Percentiles rank a stretch among this genome's conserved stretches.
These are phyloP conservation scores for Trametes pubescens DNA, from an alignment of 1,284 basidiomycete genomes.

Conservation along the genomic window DNA sequence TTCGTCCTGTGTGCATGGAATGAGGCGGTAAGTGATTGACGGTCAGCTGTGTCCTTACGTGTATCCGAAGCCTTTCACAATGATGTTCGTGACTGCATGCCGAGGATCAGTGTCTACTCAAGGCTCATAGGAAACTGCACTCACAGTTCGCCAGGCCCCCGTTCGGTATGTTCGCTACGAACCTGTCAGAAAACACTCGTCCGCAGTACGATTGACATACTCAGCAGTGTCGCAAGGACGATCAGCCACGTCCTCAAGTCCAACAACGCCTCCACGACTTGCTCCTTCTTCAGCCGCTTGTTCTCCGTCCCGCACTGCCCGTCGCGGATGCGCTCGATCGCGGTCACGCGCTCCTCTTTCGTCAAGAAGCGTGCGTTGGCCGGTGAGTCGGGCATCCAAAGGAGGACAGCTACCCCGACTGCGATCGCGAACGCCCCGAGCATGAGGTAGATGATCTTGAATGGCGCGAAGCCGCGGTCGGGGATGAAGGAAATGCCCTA, in stretches of 20 bases:
- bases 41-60: conserved; percentile 47
- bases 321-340: conserved; percentile 72
- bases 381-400: conserved; percentile 75
- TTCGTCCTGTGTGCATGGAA: conserved; percentile 51
- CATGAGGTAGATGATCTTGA: conserved; percentile 72
- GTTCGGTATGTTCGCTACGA: conserved; percentile 67
- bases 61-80: conserved; percentile 72
- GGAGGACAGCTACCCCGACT: conserved; percentile 63
- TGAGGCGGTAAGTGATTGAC: no score
- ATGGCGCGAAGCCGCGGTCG: conserved; percentile 57
- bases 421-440: conserved; percentile 69
- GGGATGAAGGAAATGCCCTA: conserved; percentile 64
- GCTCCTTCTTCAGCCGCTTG: conserved; percentile 66
- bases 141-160: conserved; percentile 71
- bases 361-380: conserved; percentile 67
- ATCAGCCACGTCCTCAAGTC: conserved; percentile 73
- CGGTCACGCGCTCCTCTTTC: conserved; percentile 67
- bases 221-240: conserved; percentile 66
- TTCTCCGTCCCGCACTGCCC: conserved; percentile 74
- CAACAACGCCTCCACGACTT: conserved; percentile 63
- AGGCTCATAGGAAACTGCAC: conserved; percentile 32
- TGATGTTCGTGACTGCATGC: conserved; percentile 63
- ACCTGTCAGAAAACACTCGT: neutral
- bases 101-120: neutral
- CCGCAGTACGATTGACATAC: conserved; percentile 42